These are phyloP conservation scores for Kazachstania sp. DNA, from an alignment of 1,139 yeast genomes.

Conservation along the genomic window DNA sequence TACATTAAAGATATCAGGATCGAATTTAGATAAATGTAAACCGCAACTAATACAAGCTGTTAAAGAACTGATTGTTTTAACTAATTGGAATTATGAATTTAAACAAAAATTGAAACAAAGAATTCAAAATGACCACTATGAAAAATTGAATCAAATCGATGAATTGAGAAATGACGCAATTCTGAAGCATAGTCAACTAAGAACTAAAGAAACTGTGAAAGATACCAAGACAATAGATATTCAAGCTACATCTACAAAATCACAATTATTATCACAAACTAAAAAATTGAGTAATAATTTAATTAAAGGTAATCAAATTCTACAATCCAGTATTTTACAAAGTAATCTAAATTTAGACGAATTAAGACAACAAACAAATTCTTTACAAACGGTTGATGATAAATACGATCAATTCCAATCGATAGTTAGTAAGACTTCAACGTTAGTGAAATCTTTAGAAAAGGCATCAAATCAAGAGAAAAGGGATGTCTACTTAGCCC, in stretches of 20 bases:
- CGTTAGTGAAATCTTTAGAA: slow-evolving; percentile 41
- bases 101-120: slow-evolving; percentile 6
- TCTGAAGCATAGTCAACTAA: slow-evolving; percentile 2
- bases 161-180: slow-evolving; percentile 15
- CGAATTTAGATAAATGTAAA: not conserved
- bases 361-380: slow-evolving; percentile 47
- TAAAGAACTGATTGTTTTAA: slow-evolving; percentile 8
- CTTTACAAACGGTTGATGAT: slow-evolving; percentile 39
- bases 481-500: slow-evolving; percentile 43
- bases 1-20: slow-evolving; percentile 10
- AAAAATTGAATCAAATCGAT: slow-evolving; percentile 10
- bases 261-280: slow-evolving; percentile 30
- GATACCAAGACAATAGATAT: not conserved
- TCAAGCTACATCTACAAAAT: slow-evolving; percentile 19
- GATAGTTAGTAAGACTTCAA: slow-evolving; percentile 43
- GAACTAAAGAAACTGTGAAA: not conserved
- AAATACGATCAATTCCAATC: slow-evolving; percentile 40
- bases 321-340: slow-evolving; percentile 49
- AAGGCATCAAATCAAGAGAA: slow-evolving; percentile 49
- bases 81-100: slow-evolving; percentile 20
- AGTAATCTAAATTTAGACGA: slow-evolving; percentile 52
- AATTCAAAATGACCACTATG: slow-evolving; percentile 5
- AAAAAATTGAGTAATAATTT: slow-evolving; percentile 32
- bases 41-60: not conserved
- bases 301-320: slow-evolving; percentile 34